These are phyloP conservation scores for Colletotrichum filicis DNA, from an alignment of 2,329 filamentous ascomycete species.

Conservation along the genomic window DNA sequence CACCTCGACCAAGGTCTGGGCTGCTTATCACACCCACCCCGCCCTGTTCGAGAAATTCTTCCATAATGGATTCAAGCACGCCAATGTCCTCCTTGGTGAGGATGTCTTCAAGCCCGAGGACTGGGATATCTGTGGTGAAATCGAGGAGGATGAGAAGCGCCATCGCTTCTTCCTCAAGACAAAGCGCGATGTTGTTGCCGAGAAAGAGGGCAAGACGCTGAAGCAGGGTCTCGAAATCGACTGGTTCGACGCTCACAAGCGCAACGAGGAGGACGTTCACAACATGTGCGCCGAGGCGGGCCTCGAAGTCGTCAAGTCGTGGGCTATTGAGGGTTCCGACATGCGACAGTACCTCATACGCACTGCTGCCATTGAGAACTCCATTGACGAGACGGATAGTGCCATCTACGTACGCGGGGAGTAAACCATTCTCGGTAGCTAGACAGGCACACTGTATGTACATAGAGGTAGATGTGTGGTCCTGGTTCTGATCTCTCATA, in stretches of 20 bases:
- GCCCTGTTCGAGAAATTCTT: constrained; percentile 51
- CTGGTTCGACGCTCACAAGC: constrained; percentile 58
- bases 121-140: constrained; percentile 50
- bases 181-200: constrained; percentile 44
- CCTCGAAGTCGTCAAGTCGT: constrained; percentile 48
- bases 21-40: constrained; percentile 50
- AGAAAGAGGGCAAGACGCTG: constrained; percentile 41
- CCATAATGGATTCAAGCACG: constrained; percentile 50
- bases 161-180: constrained; percentile 54
- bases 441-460: background rate
- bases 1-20: constrained; percentile 51
- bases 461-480: background rate
- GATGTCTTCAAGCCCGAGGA: constrained; percentile 49
- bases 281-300: constrained; percentile 53
- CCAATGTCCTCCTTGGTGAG: constrained; percentile 48
- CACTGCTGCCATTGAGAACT: constrained; percentile 38
- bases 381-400: constrained; percentile 50
- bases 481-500: background rate
- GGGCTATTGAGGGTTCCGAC: constrained; percentile 50
- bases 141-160: constrained; percentile 48
- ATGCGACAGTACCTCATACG: constrained; percentile 51
- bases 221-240: constrained; percentile 49
- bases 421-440: background rate
- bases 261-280: constrained; percentile 47
- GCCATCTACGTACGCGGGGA: constrained; percentile 37